Base-by-base conservation (phyloP, 768 basidiomycete species). In the Crucibulum laeve region DNA sequence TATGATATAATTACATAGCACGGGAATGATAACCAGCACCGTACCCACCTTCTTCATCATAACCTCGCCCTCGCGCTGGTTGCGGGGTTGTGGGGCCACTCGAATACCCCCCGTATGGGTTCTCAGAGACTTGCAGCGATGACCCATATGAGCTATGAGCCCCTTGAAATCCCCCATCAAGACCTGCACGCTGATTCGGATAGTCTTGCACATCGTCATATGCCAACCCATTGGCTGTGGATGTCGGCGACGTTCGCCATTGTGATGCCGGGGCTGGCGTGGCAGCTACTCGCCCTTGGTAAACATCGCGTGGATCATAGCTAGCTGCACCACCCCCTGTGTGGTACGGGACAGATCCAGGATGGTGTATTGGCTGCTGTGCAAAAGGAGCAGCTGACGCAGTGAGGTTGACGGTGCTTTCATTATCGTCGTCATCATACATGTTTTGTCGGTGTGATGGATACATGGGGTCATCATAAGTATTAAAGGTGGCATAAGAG, bases 351-450 rank as follows among this genome's bases (percentile, higher is more conserved):
- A 52, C 7, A 33, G 18, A 34, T 22, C 55, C 61, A 21, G 64
- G 56, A 25, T 64, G 53, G 36, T 67, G 64, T 32, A 67, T 49
- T 22, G 63, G 63, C 38, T 74, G 70, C 37, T 75, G 74, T 23
- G 71, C 71, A 40, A 82, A 73, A 4, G 84, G 77, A 24, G 84
- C 82, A 14, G 81, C 80, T 23, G 75, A 62, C 4, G 70, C 51
- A 14, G 83, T 60, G 11, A 90, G 73, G 56, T 84, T 76, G 23
- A 70, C 64, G 17, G 74, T 75, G 56, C 83, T 84, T 49, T 81
- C 77, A 53, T 80, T 77, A 51, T 88, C 85, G n/a, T n/a, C n/a
- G 43, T 87, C 83, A 46, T 84, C 84, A 50, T 84, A 80, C 30
- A 60, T 47, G 26, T 51, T 57, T 26, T 77, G 71, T 13, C 69